Base-by-base conservation (phyloP, 495 filamentous ascomycete genomes). In the Aspergillus bridgeri region DNA sequence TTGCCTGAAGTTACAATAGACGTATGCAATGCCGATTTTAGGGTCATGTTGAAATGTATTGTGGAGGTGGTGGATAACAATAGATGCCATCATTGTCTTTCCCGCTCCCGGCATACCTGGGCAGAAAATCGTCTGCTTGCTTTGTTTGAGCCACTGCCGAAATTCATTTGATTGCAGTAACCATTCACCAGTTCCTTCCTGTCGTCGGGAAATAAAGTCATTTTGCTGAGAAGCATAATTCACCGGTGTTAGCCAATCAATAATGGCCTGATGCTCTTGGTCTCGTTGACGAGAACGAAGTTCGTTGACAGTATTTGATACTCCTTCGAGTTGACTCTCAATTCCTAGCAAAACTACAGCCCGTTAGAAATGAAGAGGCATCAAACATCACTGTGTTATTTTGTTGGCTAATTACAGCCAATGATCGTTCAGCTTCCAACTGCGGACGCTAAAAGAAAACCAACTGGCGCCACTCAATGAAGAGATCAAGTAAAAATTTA, bases 111-210 rank as follows among this genome's bases (percentile, higher is more conserved):
- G 69, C 19, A 78, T 75, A 0, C 80, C 80, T 1, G 70, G 66
- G 54, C 75, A 84, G 51, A 75, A 79, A 1, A 81, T 56, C 0
- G 60, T 77, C 54, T 72, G 53, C 0, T 62, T 56, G 23, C 52
- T 33, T 2, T 15, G 52, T 1, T 56, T 43, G 0, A 75, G 3
- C 78, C 78, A 81, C 1, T 19, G 13, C 19, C 59, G 60, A 51
- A 69, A 83, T 11, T 69, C 59, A 0, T 53, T 19, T 5, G 70
- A 70, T 3, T 75, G 46, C 2, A 81, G 61, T 19, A 83, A 56
- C 78, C 76, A 83, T 58, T 69, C 50, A 0, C 78, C 72, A 1
- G 76, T 79, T 9, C 67, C 74, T 42, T 64, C 43, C 18, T 77
- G 69, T 18, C 69, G 64, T 6, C 18, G 2, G 4, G 17, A 20